Percentiles rank a stretch among this genome's conserved stretches.
These are phyloP conservation scores for Pyrenochaeta sp. DNA, from an alignment of 2,329 filamentous ascomycete genomes.

Conservation along the genomic window DNA sequence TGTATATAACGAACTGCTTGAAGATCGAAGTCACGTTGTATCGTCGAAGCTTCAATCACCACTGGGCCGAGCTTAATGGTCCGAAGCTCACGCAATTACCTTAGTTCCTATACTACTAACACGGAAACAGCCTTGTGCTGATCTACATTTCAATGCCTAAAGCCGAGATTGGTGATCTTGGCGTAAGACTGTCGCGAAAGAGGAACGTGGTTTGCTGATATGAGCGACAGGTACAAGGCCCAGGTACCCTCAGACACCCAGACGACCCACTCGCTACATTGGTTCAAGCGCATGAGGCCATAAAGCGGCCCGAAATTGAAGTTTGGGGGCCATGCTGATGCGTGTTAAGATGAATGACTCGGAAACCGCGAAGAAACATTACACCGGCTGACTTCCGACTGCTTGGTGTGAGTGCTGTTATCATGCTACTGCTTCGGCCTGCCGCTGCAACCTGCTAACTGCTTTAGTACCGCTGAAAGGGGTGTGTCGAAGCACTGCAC, in stretches of 20 bases:
- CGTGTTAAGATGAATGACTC: background rate
- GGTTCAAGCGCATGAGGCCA: background rate
- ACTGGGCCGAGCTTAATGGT: too few relatives aligned
- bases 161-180: background rate
- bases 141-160: background rate
- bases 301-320: background rate
- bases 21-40: background rate
- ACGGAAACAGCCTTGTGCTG: background rate
- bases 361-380: background rate
- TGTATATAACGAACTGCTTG: background rate
- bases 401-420: background rate
- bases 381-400: background rate
- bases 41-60: background rate
- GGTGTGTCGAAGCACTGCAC: background rate
- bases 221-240: conserved; percentile 3
- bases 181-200: background rate
- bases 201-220: background rate
- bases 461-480: background rate
- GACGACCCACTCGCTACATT: background rate
- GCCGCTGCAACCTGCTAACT: background rate
- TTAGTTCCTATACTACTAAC: background rate
- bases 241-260: background rate
- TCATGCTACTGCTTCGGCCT: background rate
- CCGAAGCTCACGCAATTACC: background rate
- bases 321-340: conserved; percentile 1